A percentile compares a stretch with the other conserved stretches of the same genome.
Evolutionary conservation across 1,284 basidiomycete species (phyloP).

Genomic region (Fistulinella cinereoalba): DNA sequence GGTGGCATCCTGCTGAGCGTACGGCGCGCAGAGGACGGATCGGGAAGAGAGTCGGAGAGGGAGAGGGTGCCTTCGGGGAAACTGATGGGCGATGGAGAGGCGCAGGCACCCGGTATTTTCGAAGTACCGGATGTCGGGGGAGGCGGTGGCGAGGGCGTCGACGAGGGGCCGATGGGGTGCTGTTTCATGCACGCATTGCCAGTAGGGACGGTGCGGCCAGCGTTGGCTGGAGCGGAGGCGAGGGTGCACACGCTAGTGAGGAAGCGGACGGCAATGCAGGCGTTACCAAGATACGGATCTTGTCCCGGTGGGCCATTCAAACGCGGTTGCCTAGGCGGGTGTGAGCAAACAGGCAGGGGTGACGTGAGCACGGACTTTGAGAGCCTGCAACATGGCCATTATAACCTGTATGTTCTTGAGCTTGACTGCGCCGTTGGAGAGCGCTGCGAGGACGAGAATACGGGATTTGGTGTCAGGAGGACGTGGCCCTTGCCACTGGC

Average conservation of each 20-base stretch:
- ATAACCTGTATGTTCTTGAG: slow-evolving; percentile 97
- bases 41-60: slow-evolving; percentile 91
- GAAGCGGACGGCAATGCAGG: slow-evolving; percentile 97
- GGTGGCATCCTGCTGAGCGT: slow-evolving; percentile 77
- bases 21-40: slow-evolving; percentile 94
- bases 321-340: slow-evolving; percentile 70
- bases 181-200: slow-evolving; percentile 99
- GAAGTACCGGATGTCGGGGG: slow-evolving; percentile 75
- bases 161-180: slow-evolving; percentile 93
- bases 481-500: too few relatives aligned
- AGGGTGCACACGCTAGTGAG: slow-evolving; percentile 94
- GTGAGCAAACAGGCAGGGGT: slow-evolving; percentile 1
- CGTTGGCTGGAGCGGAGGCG: slow-evolving; percentile 50
- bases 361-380: slow-evolving; percentile 57
- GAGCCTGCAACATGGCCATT: slow-evolving; percentile 90
- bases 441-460: slow-evolving; percentile 89
- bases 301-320: slow-evolving; percentile 79
- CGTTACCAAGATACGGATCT: slow-evolving; percentile 95
- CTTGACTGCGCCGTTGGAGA: slow-evolving; percentile 85
- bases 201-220: slow-evolving; percentile 76
- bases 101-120: slow-evolving; percentile 87
- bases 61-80: slow-evolving; percentile 82
- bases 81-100: slow-evolving; percentile 81
- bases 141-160: slow-evolving; percentile 83
- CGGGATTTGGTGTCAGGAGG: slow-evolving; percentile 97